These are phyloP conservation scores for Phialemonium atrogriseum DNA, from an alignment of 2,329 filamentous ascomycete species.

Conservation along the genomic window DNA sequence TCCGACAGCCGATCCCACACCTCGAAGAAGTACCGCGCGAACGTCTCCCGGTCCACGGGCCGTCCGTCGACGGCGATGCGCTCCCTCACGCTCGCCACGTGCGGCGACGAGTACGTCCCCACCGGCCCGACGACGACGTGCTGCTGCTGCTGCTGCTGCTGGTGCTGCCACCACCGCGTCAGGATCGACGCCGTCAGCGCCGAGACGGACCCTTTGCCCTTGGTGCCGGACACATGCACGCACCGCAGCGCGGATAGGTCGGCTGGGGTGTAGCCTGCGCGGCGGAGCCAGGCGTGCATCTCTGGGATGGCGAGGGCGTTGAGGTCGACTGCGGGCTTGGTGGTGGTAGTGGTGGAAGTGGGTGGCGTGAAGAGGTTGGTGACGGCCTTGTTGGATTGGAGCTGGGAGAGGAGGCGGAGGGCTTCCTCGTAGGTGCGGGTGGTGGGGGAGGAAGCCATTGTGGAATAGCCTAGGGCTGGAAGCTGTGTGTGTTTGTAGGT, in stretches of 20 bases:
- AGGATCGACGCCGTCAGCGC: constrained; percentile 77
- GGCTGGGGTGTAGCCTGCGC: constrained; percentile 59
- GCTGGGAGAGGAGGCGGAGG: constrained; percentile 54
- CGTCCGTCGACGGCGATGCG: constrained; percentile 54
- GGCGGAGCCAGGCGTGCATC: constrained; percentile 68
- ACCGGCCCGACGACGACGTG: not conserved
- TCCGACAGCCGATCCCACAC: constrained; percentile 50
- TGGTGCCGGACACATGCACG: constrained; percentile 87
- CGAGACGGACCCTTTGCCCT: constrained; percentile 86
- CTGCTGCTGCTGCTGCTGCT: too few relatives aligned
- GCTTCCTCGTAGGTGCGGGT: constrained; percentile 10
- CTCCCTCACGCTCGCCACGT: constrained; percentile 59
- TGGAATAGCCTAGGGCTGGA: not conserved
- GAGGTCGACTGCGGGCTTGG: constrained; percentile 62
- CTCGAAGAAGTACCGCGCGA: constrained; percentile 60
- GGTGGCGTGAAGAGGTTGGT: constrained; percentile 60
- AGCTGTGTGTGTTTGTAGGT: not conserved
- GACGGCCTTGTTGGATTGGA: constrained; percentile 77
- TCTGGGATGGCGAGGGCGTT: constrained; percentile 72
- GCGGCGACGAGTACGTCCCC: constrained; percentile 46
- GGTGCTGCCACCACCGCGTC: not conserved
- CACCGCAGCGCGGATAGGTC: constrained; percentile 37
- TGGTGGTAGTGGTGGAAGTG: constrained; percentile 51
- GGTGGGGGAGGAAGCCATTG: constrained; percentile 2
- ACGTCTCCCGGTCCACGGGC: constrained; percentile 49